phyloP scores from a whole-genome alignment of 208 protist species.

The Phytomonas sp. region DNA sequence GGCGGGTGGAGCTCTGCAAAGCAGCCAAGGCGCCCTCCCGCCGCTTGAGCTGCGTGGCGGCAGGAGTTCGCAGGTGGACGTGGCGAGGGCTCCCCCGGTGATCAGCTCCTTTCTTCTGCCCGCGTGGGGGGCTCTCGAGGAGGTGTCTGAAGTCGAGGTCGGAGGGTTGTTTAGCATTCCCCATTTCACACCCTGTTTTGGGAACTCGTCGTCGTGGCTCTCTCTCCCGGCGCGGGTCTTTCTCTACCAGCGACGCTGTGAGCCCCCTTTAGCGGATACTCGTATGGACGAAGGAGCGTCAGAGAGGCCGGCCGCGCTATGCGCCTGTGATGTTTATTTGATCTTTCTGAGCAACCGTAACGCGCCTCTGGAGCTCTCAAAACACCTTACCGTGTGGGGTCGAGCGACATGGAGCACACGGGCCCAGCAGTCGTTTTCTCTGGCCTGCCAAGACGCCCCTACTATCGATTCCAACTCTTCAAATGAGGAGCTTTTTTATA shows the following conservation, averaged over 20 bases:
- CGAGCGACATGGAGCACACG: background rate
- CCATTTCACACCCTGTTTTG: background rate
- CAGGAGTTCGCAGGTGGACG: no score
- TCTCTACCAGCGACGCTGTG: background rate
- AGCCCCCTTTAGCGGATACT: background rate
- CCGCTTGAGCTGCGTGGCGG: background rate
- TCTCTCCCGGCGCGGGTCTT: background rate
- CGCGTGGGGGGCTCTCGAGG: background rate
- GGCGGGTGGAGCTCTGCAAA: background rate
- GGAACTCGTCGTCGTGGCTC: background rate
- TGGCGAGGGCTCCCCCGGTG: background rate
- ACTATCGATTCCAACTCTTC: background rate
- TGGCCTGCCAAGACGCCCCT: background rate
- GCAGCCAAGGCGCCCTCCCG: background rate
- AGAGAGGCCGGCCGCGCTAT: background rate
- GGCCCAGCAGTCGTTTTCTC: background rate
- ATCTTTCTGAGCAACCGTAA: background rate
- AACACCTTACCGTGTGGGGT: background rate
- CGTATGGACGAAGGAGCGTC: background rate
- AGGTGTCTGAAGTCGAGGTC: background rate
- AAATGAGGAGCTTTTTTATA: conserved; percentile 47
- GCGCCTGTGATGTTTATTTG: background rate
- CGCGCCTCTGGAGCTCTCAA: background rate
- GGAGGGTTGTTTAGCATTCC: background rate
- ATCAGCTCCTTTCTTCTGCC: background rate